phyloP scores from a whole-genome alignment of 345 rosid species.

The Linum trigynum region DNA sequence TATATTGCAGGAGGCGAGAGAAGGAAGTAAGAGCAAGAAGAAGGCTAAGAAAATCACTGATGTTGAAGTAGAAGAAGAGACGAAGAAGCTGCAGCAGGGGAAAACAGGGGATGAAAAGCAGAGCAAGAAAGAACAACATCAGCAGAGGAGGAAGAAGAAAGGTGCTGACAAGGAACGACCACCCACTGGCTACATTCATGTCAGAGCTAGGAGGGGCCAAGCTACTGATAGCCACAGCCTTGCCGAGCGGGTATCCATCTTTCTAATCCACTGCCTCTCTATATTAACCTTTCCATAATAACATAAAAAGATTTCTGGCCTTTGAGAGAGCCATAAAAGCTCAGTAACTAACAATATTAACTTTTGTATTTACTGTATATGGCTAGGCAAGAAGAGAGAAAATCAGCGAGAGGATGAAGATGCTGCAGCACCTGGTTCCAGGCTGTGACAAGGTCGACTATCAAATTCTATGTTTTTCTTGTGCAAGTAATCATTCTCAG shows the following conservation, averaged over 20 bases:
- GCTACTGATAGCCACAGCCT: slow-evolving; percentile 72
- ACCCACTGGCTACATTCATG: slow-evolving; percentile 62
- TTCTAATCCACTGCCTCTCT: not conserved
- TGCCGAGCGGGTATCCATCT: slow-evolving; percentile 56
- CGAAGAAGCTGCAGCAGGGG: slow-evolving; percentile 12
- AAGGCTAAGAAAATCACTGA: slow-evolving; percentile 27
- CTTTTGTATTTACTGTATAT: no score
- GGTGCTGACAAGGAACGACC: slow-evolving; percentile 25
- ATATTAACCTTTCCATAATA: no score
- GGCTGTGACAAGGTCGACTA: slow-evolving; percentile 62
- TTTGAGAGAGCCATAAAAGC: no score
- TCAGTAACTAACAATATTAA: no score
- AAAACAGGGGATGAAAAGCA: no score
- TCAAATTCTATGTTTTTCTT: slow-evolving; percentile 3
- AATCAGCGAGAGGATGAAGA: slow-evolving; percentile 66
- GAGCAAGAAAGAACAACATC: no score
- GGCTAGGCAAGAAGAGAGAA: slow-evolving; percentile 63
- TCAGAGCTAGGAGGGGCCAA: slow-evolving; percentile 78
- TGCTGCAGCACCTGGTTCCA: slow-evolving; percentile 57
- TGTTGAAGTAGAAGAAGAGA: slow-evolving; percentile 18
- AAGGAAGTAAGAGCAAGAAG: slow-evolving; percentile 36
- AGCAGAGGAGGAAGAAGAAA: slow-evolving; percentile 28
- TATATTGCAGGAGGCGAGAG: slow-evolving; percentile 27
- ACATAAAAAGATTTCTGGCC: no score
- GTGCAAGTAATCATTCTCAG: no score